Evolutionary conservation across 1,139 yeast genomes (phyloP).

Genomic region (Pichia sp.): DNA sequence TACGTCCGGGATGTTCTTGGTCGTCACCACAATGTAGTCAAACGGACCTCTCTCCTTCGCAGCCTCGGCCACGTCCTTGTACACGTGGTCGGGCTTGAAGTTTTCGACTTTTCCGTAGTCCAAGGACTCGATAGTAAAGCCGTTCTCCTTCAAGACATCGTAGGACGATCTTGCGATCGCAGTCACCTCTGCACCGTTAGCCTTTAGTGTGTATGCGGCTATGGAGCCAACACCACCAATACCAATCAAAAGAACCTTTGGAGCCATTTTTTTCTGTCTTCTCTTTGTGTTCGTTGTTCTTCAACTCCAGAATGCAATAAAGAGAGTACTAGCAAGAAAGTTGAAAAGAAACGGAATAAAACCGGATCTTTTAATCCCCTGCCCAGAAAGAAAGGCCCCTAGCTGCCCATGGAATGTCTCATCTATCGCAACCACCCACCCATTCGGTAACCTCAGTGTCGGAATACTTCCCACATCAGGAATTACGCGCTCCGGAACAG

Average conservation of each 20-base stretch:
- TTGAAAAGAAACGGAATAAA: too few relatives aligned
- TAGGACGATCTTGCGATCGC: conserved; percentile 65
- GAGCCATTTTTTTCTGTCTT: conserved; percentile 7
- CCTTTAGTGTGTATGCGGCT: conserved; percentile 56
- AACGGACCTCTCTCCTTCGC: conserved; percentile 41
- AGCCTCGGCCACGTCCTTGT: conserved; percentile 32
- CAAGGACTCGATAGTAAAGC: conserved; percentile 56
- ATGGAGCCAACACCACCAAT: conserved; percentile 75
- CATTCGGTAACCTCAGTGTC: not conserved
- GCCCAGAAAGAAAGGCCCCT: too few relatives aligned
- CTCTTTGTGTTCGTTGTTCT: not conserved
- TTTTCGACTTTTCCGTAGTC: conserved; percentile 53
- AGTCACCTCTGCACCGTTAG: conserved; percentile 51
- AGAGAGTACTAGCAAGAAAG: too few relatives aligned
- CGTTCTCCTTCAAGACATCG: conserved; percentile 45
- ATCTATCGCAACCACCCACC: not conserved
- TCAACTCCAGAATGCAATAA: too few relatives aligned
- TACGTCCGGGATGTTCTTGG: conserved; percentile 72
- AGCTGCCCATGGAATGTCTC: not conserved
- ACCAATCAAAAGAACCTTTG: conserved; percentile 53
- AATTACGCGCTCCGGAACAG: not conserved
- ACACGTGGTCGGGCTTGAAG: conserved; percentile 53
- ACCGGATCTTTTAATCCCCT: too few relatives aligned
- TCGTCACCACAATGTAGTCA: conserved; percentile 64
- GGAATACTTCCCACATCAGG: not conserved